Base-by-base conservation (phyloP, 2,329 filamentous ascomycete species). In the Neopestalotiopsis clavispora region DNA sequence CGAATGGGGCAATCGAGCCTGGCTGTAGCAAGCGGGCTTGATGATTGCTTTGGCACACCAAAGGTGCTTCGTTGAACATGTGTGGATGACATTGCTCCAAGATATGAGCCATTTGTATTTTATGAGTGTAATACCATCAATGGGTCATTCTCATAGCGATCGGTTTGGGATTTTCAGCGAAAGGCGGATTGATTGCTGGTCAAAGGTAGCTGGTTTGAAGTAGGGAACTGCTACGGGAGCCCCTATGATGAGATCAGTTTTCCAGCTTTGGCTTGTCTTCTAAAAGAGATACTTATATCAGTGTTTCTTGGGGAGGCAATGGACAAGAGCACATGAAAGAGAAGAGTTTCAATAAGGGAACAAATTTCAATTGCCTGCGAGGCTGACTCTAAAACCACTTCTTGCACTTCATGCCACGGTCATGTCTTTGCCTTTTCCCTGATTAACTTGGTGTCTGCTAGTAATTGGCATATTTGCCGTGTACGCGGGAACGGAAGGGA, bases 161-260 rank as follows among this genome's bases (percentile, higher is more conserved):
- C 32, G 59, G 32, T 62, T 62, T 62, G 59, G 59, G n/a, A 42
- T 62, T 52, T 58, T 62, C 59, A 62, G 59, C 59, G 59, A 62
- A 62, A 13, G 59, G 30, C 28, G 59, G 28, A 59, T 28, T 34
- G 23, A 20, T 34, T 62, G n/a, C 10, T 40, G 14, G 32, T n/a
- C 14, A 62, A 61, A 61, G 59, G 28, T 62, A 62, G 59, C 34
- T 62, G 30, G 23, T 23, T 34, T 14, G 57, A 34, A 14, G 10
- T 7, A 23, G 17, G 30, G 59, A 28, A 62, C 59, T 62, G 23
- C 59, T 20, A n/a, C 10, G n/a, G 30, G 57, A 28, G 23, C 23
- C 23, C 30, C 12, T n/a, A 1, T 62, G n/a, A 62, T 62, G 30
- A 17, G 34, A 34, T 30, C 57, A 23, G 23, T 59, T 34, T 32